A percentile compares a stretch with the other conserved stretches of the same genome.
Evolutionary conservation across 179 eudicot genomes (phyloP).

Genomic region (Carnegiea gigantea): DNA sequence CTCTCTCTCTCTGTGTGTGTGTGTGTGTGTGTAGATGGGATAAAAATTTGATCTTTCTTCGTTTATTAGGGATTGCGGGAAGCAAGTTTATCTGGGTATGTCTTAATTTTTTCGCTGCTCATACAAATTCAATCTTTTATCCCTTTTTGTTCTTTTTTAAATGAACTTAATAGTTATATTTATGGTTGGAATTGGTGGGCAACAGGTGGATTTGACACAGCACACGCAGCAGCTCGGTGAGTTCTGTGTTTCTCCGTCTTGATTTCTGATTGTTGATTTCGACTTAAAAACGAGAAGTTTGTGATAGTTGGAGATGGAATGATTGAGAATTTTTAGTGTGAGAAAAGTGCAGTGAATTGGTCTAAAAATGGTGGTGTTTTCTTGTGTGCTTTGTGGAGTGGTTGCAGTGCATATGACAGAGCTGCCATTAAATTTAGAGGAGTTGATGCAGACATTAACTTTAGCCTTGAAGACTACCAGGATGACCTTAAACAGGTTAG

Average conservation of each 20-base stretch:
- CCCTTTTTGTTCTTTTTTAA: background rate
- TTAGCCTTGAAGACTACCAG: conserved; percentile 67
- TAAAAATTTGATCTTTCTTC: too few relatives aligned
- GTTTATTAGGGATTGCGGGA: conserved; percentile 87
- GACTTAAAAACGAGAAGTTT: background rate
- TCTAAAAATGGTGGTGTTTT: background rate
- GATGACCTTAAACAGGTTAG: conserved; percentile 81
- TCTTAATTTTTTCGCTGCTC: background rate
- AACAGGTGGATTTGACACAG: conserved; percentile 95
- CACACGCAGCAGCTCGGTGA: conserved; percentile 94
- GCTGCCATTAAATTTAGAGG: conserved; percentile 94
- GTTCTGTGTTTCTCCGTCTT: conserved; percentile 7
- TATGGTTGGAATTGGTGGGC: background rate
- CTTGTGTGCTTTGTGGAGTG: background rate
- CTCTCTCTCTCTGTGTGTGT: background rate
- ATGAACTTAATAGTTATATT: background rate
- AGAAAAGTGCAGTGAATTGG: background rate
- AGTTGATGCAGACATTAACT: conserved; percentile 88
- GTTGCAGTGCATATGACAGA: conserved; percentile 85
- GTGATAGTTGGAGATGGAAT: background rate
- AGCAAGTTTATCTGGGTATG: conserved; percentile 91
- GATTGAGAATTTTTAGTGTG: background rate
- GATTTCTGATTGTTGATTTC: background rate
- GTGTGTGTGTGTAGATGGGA: too few relatives aligned
- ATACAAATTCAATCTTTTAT: background rate